Evolutionary conservation across 1,139 yeast species (phyloP), one percentile per base, ranked within the genome.

Genomic region (Scheffersomyces titani): DNA sequence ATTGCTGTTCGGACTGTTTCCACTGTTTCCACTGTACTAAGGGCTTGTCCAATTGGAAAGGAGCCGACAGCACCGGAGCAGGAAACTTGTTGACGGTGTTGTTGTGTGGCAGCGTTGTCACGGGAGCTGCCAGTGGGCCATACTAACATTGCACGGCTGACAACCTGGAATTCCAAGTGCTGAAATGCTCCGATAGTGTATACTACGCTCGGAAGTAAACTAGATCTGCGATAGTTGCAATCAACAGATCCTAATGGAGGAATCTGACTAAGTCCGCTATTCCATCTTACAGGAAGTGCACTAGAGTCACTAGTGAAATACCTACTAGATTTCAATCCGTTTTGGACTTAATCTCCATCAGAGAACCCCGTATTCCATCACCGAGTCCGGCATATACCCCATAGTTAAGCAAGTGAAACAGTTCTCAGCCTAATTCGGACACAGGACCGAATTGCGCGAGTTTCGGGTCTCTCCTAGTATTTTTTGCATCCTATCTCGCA

Each of bases 1-100:
- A 61, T 52, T 65, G 68, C 52, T 55, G 62, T 19, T 60, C 60
- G 13, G 66, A 65, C 22, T 65, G 65, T 49, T 52, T 58, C 18
- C 50, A 52, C 19, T 65, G 70, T 47, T 65, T 64, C 54, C 68
- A 67, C 3, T 63, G 69, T 49, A 64, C 65, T 51, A 54, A 48
- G 24, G 65, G 67, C 7, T 53, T 59, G 11, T n/a, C 49, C 47
- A 59, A 56, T 52, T 64, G 64, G 53, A 62, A 65, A 22, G 58
- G 55, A 19, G 52, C 63, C n/a, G 71, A 67, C 51, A 59, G 59
- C 51, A 44, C 55, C 19, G 50, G 59, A 50, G 36, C 61, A 11
- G 65, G 65, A 3, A 58, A 51, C 46, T 50, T 65, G 44, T n/a
- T 59, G 46, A 58, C 58, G 9, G 55, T 58, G 9, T 51, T 63